Percentiles rank a stretch among this genome's conserved stretches.
These are phyloP conservation scores for Achlya hypogyna DNA, from an alignment of 352 stramenopile genomes.

Conservation along the genomic window DNA sequence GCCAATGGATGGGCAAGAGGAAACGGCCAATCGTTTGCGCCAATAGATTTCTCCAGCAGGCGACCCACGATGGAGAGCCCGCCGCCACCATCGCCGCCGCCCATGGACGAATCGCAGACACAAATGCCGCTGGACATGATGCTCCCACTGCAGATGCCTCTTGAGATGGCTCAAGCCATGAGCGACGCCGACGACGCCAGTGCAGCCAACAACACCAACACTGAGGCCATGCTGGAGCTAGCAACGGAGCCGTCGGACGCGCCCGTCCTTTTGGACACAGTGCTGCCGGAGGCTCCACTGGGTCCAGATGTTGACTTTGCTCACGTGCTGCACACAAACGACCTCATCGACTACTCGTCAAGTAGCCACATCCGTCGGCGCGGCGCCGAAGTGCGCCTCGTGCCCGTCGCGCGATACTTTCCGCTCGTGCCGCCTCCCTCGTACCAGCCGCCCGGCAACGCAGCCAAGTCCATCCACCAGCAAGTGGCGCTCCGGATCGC, in stretches of 20 bases:
- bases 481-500: slow-evolving; percentile 8
- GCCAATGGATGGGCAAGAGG: no score
- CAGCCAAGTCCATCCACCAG: slow-evolving; percentile 21
- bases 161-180: not conserved
- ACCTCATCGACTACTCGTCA: slow-evolving; percentile 19
- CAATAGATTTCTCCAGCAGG: no score
- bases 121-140: not conserved
- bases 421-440: slow-evolving; percentile 15
- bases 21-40: no score
- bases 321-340: slow-evolving; percentile 13
- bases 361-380: slow-evolving; percentile 15
- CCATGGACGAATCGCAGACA: not conserved
- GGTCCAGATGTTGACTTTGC: slow-evolving; percentile 11
- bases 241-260: not conserved
- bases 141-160: not conserved
- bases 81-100: no score
- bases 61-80: no score
- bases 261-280: not conserved
- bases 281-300: not conserved
- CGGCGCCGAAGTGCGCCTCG: not conserved
- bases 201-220: not conserved
- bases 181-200: not conserved
- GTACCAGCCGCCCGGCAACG: slow-evolving; percentile 18
- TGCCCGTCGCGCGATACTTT: slow-evolving; percentile 17
- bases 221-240: not conserved